These are phyloP conservation scores for Alternaria novae-zelandiae DNA, from an alignment of 2,329 filamentous ascomycete species.

Conservation along the genomic window DNA sequence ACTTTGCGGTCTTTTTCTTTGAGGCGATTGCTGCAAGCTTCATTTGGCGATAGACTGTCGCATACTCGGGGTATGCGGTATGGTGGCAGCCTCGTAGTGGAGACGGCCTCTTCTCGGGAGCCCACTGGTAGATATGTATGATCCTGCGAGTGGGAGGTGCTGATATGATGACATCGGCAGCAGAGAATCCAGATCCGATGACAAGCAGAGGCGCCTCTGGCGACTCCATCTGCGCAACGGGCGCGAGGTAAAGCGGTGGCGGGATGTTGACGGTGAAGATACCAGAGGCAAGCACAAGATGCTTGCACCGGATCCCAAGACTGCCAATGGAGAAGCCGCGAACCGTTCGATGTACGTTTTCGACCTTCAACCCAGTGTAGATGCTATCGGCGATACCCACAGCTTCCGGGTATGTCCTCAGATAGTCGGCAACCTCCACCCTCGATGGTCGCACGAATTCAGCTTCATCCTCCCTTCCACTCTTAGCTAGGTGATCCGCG, in stretches of 20 bases:
- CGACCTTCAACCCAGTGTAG: conserved; percentile 51
- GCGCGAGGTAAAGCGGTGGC: conserved; percentile 57
- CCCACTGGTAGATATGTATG: conserved; percentile 67
- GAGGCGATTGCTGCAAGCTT: conserved; percentile 55
- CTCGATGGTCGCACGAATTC: conserved; percentile 63
- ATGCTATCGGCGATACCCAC: conserved; percentile 60
- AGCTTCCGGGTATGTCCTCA: conserved; percentile 60
- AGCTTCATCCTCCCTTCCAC: conserved; percentile 48
- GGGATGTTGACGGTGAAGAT: conserved; percentile 63
- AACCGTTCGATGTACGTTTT: conserved; percentile 52
- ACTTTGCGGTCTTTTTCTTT: conserved; percentile 24
- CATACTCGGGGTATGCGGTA: conserved; percentile 68
- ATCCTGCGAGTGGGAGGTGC: conserved; percentile 58
- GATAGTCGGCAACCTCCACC: conserved; percentile 62
- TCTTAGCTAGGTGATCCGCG: conserved; percentile 57
- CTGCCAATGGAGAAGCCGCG: conserved; percentile 59
- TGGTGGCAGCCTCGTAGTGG: conserved; percentile 65
- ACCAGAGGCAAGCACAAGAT: conserved; percentile 65
- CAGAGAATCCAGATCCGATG: conserved; percentile 67
- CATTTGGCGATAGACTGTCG: conserved; percentile 66
- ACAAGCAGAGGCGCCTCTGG: conserved; percentile 57
- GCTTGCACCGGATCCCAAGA: conserved; percentile 60
- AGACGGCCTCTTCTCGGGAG: conserved; percentile 61
- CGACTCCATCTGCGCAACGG: conserved; percentile 47
- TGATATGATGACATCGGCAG: conserved; percentile 66